Evolutionary conservation across 1,284 basidiomycete species (phyloP), one percentile per base, ranked within the genome.

Genomic region (Cryptococcus sp.): DNA sequence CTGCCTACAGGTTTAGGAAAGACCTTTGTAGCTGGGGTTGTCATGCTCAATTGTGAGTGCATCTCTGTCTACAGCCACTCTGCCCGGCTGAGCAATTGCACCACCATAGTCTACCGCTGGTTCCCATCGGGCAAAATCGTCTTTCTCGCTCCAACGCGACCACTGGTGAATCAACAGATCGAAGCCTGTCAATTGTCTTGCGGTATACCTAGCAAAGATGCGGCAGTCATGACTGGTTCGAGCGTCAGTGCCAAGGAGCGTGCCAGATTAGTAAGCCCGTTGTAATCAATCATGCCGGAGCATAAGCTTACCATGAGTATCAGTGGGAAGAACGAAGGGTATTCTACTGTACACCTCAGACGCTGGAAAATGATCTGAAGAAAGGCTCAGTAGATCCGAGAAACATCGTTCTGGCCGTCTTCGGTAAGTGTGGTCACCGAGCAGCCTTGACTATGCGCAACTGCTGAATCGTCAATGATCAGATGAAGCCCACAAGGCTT

Each of bases 271-370:
- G 91, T 93, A 70, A 69, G 87, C 80, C 40, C 25, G 5, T 17
- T 16, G 7, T 46, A 27, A 44, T n/a, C 19, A 25, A 39, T 27
- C 45, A 44, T 38, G 27, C 10, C n/a, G 2, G 4, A 6, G 13
- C 7, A 23, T 41, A 19, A 46, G 60, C 67, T 70, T 40, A 70
- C 53, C 19, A 56, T 57, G 15, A 57, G 69, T 11, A 31, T 64
- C 53, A 67, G 73, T 81, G 73, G 81, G 72, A 61, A 8, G 67
- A 88, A 65, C 93, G 95, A 75, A 84, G 94, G 6, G 88, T 99
- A 23, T 93, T 99, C 73, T 99, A 95, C 78, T 94, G 96, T 86
- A 99, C 96, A 0, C 95, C 96, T 0, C 96, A 99, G 74, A 98
- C 95, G 0, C 83, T 99, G 23, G 82, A 91, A 59, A 97, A 96